Conservation (phyloP, 2,329 filamentous ascomycete genomes). For the Fusarium sp. region DNA sequence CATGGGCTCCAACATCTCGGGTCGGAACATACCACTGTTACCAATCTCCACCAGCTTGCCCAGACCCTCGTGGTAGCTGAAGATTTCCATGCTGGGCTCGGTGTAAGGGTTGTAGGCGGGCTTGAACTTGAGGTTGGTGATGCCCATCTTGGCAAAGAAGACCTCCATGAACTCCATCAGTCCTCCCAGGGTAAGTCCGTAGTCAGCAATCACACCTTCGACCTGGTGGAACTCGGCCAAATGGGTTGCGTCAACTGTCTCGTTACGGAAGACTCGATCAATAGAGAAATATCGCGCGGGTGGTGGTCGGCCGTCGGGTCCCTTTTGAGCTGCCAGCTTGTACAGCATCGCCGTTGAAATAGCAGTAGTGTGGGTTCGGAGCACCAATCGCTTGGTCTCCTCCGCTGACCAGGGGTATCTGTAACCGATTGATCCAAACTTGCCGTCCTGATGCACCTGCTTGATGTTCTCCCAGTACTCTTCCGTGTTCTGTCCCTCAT, state of each 20-base stretch:
- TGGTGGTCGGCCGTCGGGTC: constrained; percentile 75
- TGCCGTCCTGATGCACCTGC: constrained; percentile 89
- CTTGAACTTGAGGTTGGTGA: constrained; percentile 89
- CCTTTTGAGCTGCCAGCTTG: constrained; percentile 86
- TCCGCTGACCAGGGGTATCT: constrained; percentile 93
- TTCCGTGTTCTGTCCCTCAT: constrained; percentile 78
- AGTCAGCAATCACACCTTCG: constrained; percentile 98
- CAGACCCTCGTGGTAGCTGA: constrained; percentile 91
- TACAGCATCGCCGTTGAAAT: constrained; percentile 92
- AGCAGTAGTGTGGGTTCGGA: constrained; percentile 96
- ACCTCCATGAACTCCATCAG: constrained; percentile 94
- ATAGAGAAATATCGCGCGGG: constrained; percentile 98
- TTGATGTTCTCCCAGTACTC: constrained; percentile 91
- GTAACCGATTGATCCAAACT: constrained; percentile 96
- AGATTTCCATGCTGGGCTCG: constrained; percentile 98
- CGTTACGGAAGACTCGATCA: constrained; percentile 97
- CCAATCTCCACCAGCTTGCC: constrained; percentile 97
- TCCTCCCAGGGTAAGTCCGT: constrained; percentile 90
- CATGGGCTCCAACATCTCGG: constrained; percentile 97
- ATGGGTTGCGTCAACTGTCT: constrained; percentile 97
- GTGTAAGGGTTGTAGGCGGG: constrained; percentile 97
- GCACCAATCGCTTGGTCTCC: constrained; percentile 87
- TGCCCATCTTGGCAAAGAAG: constrained; percentile 97
- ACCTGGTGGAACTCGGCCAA: constrained; percentile 98
- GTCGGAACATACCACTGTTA: constrained; percentile 98